Conservation (phyloP, 306 rosid genomes). For the Rosa rugosa region DNA sequence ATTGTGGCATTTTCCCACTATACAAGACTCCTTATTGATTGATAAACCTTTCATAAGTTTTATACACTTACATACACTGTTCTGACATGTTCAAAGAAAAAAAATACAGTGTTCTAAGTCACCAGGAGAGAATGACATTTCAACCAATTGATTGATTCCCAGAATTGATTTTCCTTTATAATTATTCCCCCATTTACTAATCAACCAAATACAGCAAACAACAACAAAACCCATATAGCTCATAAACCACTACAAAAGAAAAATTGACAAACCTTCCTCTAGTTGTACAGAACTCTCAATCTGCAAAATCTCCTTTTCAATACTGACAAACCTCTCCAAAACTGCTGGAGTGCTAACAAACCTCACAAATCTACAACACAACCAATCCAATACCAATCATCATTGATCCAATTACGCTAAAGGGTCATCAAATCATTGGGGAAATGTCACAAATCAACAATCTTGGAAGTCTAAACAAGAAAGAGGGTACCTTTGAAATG, state of each 20-base stretch:
- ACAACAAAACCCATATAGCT: neutral
- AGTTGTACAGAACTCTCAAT: constrained; percentile 52
- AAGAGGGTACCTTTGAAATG: constrained; percentile 52
- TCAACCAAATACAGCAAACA: neutral
- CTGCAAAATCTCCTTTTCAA: constrained; percentile 64
- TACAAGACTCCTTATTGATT: too few relatives aligned
- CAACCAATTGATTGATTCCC: neutral
- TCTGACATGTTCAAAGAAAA: too few relatives aligned
- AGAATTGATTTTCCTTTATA: too few relatives aligned
- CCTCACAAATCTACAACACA: constrained; percentile 55
- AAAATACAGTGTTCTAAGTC: too few relatives aligned
- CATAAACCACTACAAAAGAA: neutral
- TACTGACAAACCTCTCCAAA: constrained; percentile 64
- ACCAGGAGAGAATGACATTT: neutral
- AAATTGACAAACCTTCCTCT: constrained; percentile 28
- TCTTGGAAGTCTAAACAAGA: neutral
- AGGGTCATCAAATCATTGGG: neutral
- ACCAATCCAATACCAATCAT: neutral
- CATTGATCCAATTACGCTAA: neutral
- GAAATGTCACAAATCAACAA: neutral
- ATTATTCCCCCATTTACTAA: neutral
- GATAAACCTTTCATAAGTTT: neutral
- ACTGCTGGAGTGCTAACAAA: constrained; percentile 70
- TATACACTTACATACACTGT: too few relatives aligned
- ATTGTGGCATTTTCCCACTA: neutral